Conservation (phyloP, 164 flowering plant species). For the Annona cherimola region DNA sequence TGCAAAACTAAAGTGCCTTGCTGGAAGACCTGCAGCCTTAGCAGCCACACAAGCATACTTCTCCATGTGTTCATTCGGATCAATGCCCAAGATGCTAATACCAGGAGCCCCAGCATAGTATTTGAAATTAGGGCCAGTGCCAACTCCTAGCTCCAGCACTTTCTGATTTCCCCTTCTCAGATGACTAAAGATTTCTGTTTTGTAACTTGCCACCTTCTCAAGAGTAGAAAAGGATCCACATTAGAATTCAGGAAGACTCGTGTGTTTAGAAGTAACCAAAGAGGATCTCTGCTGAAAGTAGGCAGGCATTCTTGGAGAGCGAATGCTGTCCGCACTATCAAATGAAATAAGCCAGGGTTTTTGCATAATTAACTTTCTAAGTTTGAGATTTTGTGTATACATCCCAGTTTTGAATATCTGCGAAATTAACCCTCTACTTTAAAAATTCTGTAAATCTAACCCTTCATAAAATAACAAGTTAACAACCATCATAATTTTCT, state of each 20-base stretch:
- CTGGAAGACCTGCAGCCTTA: constrained; percentile 52
- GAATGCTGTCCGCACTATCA: not conserved
- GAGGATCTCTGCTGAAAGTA: not conserved
- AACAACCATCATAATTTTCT: too few species aligned
- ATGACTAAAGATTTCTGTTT: constrained; percentile 47
- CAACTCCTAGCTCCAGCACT: constrained; percentile 85
- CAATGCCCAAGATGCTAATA: constrained; percentile 53
- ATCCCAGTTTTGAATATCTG: too few species aligned
- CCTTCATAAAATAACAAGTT: too few species aligned
- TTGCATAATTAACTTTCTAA: not conserved
- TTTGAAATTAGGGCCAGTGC: constrained; percentile 85
- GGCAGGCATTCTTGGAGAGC: not conserved
- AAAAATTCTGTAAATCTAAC: too few species aligned
- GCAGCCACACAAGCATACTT: constrained; percentile 77
- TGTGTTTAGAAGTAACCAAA: not conserved
- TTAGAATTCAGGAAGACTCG: not conserved
- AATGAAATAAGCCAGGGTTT: not conserved
- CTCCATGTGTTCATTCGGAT: constrained; percentile 80
- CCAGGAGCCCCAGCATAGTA: constrained; percentile 55
- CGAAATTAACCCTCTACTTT: too few species aligned
- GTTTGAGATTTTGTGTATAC: too few species aligned
- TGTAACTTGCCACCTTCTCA: constrained; percentile 69
- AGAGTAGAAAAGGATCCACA: not conserved
- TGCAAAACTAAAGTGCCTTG: constrained; percentile 41
- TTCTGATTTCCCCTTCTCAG: constrained; percentile 53